Evolutionary conservation across 75 land plant species (phyloP).

Genomic region (Picea sitchensis): DNA sequence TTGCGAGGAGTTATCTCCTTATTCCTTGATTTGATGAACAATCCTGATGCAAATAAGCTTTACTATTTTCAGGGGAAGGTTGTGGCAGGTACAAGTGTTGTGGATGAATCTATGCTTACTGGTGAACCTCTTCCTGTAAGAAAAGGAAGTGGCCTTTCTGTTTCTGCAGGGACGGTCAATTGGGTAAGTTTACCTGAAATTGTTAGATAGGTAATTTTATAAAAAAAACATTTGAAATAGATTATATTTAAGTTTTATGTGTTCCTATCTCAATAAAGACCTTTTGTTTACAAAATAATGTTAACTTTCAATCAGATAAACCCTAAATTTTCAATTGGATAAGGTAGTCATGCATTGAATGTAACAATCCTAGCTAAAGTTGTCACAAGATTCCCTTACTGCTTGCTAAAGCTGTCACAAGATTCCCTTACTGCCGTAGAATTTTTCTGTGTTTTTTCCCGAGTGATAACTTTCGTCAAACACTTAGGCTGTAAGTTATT

Average conservation of each 20-base stretch:
- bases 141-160: slow-evolving; percentile 63
- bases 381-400: too few relatives aligned
- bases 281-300: background rate
- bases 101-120: slow-evolving; percentile 99
- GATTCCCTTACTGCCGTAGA: too few relatives aligned
- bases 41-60: slow-evolving; percentile 3
- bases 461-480: too few relatives aligned
- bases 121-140: slow-evolving; percentile 95
- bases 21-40: background rate
- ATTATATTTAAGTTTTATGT: background rate
- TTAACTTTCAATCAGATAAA: too few relatives aligned
- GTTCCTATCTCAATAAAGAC: background rate
- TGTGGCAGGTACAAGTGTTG: slow-evolving; percentile 83
- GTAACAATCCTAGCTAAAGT: too few relatives aligned
- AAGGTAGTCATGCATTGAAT: too few relatives aligned
- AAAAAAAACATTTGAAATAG: too few relatives aligned
- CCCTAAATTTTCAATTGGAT: too few relatives aligned
- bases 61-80: slow-evolving; percentile 63
- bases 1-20: background rate
- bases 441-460: too few relatives aligned
- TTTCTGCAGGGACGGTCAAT: slow-evolving; percentile 94
- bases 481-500: too few relatives aligned
- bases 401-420: too few relatives aligned
- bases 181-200: slow-evolving; percentile 56
- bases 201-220: background rate